These are phyloP conservation scores for Wickerhamiella pararugosa DNA, from an alignment of 1,139 yeast species.

Conservation along the genomic window DNA sequence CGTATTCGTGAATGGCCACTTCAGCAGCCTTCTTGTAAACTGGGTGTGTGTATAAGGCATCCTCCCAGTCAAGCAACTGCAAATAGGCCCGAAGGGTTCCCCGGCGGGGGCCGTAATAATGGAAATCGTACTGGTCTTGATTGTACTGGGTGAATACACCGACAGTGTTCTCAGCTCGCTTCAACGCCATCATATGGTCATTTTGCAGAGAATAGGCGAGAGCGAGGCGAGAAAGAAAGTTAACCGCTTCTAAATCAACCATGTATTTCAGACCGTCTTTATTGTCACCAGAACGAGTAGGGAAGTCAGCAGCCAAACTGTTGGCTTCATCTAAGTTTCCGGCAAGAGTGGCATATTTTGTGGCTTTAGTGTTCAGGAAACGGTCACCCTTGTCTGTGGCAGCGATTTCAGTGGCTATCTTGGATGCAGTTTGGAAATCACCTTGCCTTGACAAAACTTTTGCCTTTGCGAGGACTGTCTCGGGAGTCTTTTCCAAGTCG, in stretches of 20 bases:
- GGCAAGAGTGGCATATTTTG: slow-evolving; percentile 74
- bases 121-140: slow-evolving; percentile 89
- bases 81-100: slow-evolving; percentile 82
- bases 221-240: slow-evolving; percentile 79
- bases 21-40: slow-evolving; percentile 52
- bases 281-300: slow-evolving; percentile 60
- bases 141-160: slow-evolving; percentile 56
- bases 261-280: slow-evolving; percentile 71
- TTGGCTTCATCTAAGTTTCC: slow-evolving; percentile 63
- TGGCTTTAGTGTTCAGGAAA: slow-evolving; percentile 76
- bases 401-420: slow-evolving; percentile 56
- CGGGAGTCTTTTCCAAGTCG: slow-evolving; percentile 57
- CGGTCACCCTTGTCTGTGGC: slow-evolving; percentile 75
- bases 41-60: slow-evolving; percentile 51
- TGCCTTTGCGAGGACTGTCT: slow-evolving; percentile 66
- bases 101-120: slow-evolving; percentile 75
- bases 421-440: slow-evolving; percentile 44
- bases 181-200: slow-evolving; percentile 55
- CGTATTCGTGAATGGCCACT: slow-evolving; percentile 49
- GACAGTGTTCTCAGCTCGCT: slow-evolving; percentile 56
- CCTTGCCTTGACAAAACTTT: slow-evolving; percentile 64
- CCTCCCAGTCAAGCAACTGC: slow-evolving; percentile 70
- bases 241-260: slow-evolving; percentile 79
- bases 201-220: slow-evolving; percentile 50
- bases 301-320: slow-evolving; percentile 59